Base-by-base conservation (phyloP, 2,329 filamentous ascomycete genomes). In the Phialocephala sp. region DNA sequence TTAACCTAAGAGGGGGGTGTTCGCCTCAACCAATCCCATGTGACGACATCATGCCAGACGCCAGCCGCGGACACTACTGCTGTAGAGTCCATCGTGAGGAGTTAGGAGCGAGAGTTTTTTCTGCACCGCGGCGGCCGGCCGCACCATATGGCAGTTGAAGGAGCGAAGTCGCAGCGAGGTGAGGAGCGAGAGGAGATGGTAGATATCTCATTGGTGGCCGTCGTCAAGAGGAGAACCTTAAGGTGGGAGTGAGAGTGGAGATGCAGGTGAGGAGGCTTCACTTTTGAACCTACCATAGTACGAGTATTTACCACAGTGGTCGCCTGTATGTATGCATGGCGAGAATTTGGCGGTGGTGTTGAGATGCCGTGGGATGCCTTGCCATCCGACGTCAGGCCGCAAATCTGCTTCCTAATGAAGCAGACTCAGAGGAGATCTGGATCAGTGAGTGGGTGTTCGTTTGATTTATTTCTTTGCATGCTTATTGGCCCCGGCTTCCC, bases 331-430 rank as follows among this genome's bases (percentile, higher is more conserved):
- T 43, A 18, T n/a, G 41, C 4, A 18, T 8, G 41, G 47, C 27
- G 47, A 54, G 20, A 27, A 54, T 2, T 54, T 15, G 35, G n/a
- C 52, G 52, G 8, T 50, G 52, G 52, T 37, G 27, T 35, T 56
- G 52, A 35, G 14, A n/a, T n/a, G 32, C 5, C 5, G 27, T 32
- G 27, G 20, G n/a, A 50, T 41, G 11, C 37, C 37, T 12, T 41
- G 36, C n/a, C 20, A 35, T 35, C 60, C 60, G 60, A 63, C 50
- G 52, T 63, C 60, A 63, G 52, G 52, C 54, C 54, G 60, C 60
- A 58, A 58, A 63, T 63, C 52, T 63, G 27, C 52, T 47, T 63
- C 52, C 52, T 36, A 22, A 43, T 45, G 18, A 22, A 50, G 41
- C 4, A 32, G 27, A 3, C 27, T 32, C 27, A 9, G 43, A 54